These are phyloP conservation scores for Xylaria telfairii DNA, from an alignment of 495 filamentous ascomycete species.

Conservation along the genomic window DNA sequence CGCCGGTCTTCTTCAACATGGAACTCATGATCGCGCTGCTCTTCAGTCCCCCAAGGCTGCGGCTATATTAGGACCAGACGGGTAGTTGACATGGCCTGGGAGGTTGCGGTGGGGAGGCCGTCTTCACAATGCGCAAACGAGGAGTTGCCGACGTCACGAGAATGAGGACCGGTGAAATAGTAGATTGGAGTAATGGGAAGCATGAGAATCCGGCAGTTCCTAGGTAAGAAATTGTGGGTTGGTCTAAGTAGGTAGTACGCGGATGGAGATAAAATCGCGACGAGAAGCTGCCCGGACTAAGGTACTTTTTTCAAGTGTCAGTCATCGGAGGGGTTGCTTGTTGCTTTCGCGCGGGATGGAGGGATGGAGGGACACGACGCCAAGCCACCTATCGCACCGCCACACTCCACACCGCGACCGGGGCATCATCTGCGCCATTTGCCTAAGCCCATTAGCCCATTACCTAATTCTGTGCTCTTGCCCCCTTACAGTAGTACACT, in stretches of 20 bases:
- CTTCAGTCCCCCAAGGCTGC: neutral
- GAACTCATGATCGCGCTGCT: constrained; percentile 41
- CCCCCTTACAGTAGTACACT: neutral
- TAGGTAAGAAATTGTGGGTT: neutral
- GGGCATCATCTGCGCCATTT: neutral
- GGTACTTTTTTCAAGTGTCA: constrained; percentile 9
- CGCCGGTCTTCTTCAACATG: constrained; percentile 54
- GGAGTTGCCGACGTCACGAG: neutral
- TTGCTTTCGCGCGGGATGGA: constrained; percentile 15
- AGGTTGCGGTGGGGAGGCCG: neutral
- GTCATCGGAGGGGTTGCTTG: constrained; percentile 19
- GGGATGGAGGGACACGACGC: constrained; percentile 21
- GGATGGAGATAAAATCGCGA: neutral
- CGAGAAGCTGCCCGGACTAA: neutral
- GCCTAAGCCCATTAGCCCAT: neutral
- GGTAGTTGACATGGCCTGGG: constrained; percentile 11
- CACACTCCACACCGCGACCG: constrained; percentile 3
- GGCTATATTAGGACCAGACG: constrained; percentile 7
- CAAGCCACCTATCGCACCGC: constrained; percentile 20
- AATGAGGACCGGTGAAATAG: neutral
- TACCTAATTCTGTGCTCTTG: neutral
- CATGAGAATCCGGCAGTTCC: neutral
- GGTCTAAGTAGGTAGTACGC: neutral
- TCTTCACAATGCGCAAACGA: neutral
- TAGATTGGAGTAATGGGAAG: neutral